A percentile compares a stretch with the other conserved stretches of the same genome.
Conservation (phyloP, 306 rosid species). For the Gillenia trifoliata region DNA sequence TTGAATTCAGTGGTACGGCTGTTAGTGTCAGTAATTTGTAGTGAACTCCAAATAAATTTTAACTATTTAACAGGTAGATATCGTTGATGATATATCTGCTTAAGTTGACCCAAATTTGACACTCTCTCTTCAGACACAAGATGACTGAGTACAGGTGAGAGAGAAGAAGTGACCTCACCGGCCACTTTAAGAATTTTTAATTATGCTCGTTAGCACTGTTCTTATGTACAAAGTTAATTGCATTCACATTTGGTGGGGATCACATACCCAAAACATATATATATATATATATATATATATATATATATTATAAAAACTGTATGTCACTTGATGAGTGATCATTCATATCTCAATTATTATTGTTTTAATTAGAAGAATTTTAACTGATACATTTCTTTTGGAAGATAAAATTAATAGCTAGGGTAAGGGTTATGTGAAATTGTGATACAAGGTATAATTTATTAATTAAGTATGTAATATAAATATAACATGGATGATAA, state of each 20-base stretch:
- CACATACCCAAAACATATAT: neutral
- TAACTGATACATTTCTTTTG: neutral
- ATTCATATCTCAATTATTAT: neutral
- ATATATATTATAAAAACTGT: neutral
- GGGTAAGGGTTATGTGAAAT: too few relatives aligned
- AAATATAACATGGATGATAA: neutral
- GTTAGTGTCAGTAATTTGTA: too few relatives aligned
- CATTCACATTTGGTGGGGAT: slow-evolving; percentile 5
- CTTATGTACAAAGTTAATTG: neutral
- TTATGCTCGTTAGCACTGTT: neutral
- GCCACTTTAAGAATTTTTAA: neutral
- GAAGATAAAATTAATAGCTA: neutral
- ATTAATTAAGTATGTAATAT: neutral
- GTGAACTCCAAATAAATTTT: too few relatives aligned
- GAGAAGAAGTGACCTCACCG: neutral
- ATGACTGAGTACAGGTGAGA: neutral
- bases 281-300: too few relatives aligned
- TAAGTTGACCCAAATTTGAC: too few relatives aligned
- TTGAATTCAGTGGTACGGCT: too few relatives aligned
- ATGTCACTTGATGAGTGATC: neutral
- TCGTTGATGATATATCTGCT: too few relatives aligned
- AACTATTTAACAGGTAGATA: too few relatives aligned
- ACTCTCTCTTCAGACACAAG: neutral
- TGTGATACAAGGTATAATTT: neutral
- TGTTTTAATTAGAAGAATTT: neutral